Base-by-base conservation (phyloP, 345 rosid species). In the Kernera saxatilis region DNA sequence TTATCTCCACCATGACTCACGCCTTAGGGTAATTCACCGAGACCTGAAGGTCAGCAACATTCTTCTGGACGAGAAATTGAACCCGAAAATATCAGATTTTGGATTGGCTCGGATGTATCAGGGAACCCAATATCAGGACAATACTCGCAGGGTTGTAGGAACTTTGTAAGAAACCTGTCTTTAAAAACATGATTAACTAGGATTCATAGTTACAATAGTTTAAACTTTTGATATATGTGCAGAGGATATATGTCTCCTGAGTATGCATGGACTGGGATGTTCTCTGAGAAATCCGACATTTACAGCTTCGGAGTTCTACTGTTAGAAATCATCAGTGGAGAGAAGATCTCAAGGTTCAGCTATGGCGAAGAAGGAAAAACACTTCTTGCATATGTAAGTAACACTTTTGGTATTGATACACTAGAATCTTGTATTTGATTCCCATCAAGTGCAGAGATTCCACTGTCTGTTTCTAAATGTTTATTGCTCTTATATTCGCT, bases 301-400 rank as follows among this genome's bases (percentile, higher is more conserved):
- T 82, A 79, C 19, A 82, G 85, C 79, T 82, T 79, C 3, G 84
- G 81, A 8, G 87, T 82, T 21, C 6, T 79, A 35, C 40, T 82
- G 45, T 12, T 67, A 39, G 71, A 66, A 25, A 66, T 68, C 26
- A 68, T 68, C 11, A 53, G 52, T 3, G 41, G 62, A 0, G 22
- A 54, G 10, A 68, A 30, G 63, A 68, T 68, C 22, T 54, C 72
- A 68, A 26, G 51, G 11, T 68, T 68, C 29, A 36, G 37, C 14
- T 37, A 17, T 68, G 72, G 63, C 2, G 52, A 41, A 27, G 43
- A 54, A 1, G 37, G 52, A 0, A 68, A 54, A 52, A 39, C 27
- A 11, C 72, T 67, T 39, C 27, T 54, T 54, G 63, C 61, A 53
- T 67, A 39, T 53, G 72, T 67, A 39, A 67, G 72, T 66, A 7